Conservation (phyloP, 306 rosid species). For the Prosopis cineraria region DNA sequence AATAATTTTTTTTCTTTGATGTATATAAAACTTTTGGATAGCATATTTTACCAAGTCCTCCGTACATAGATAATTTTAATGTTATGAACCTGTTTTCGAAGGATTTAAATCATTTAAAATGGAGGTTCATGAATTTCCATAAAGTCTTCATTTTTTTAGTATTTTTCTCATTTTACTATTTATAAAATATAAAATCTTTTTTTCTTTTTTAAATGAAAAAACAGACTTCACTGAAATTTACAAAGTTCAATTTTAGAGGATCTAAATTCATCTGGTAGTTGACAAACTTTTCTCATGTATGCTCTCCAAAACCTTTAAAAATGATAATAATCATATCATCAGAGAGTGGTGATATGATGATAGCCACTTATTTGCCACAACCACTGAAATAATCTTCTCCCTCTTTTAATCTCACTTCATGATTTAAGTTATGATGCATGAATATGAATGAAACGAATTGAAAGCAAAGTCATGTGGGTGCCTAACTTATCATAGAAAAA, state of each 20-base stretch:
- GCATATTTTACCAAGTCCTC: conserved; percentile 18
- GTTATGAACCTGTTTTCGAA: no score
- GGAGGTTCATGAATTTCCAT: no score
- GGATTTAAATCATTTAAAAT: no score
- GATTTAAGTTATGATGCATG: background rate
- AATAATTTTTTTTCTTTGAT: conserved; percentile 29
- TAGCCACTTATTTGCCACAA: conserved; percentile 28
- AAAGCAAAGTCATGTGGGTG: conserved; percentile 26
- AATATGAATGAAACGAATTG: background rate
- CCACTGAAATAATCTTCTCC: conserved; percentile 8
- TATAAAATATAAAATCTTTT: no score
- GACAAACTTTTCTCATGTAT: background rate
- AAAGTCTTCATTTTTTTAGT: no score
- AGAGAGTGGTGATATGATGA: background rate
- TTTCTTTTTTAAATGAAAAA: no score
- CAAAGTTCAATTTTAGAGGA: no score
- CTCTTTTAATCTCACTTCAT: conserved; percentile 2
- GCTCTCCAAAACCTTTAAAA: background rate
- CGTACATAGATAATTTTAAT: background rate
- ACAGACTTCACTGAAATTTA: no score
- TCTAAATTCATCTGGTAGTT: no score
- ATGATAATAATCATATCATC: background rate
- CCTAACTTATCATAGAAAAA: conserved; percentile 27
- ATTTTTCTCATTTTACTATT: no score
- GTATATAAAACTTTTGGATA: conserved; percentile 24